Percentiles rank a stretch among this genome's conserved stretches.
These are phyloP conservation scores for Pterocarpus macrocarpus DNA, from an alignment of 306 rosid species.

Conservation along the genomic window DNA sequence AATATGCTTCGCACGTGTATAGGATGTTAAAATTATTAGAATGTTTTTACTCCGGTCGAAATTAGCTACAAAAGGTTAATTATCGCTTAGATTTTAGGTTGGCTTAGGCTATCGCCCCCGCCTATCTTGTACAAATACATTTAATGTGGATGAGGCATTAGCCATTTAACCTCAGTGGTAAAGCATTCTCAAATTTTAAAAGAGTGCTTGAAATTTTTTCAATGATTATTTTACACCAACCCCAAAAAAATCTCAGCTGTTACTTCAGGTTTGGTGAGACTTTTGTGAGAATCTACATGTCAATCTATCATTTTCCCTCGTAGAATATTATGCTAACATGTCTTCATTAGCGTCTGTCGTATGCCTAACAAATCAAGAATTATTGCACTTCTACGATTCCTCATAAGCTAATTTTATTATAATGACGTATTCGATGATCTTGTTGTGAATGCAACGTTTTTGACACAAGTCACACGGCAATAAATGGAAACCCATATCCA, in stretches of 20 bases:
- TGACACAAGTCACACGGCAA: neutral
- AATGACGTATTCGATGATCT: neutral
- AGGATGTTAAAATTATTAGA: neutral
- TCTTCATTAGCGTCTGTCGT: neutral
- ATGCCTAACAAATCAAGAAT: neutral
- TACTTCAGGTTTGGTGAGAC: neutral
- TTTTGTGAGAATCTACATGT: neutral
- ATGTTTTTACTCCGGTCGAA: neutral
- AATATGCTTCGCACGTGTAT: too few species aligned
- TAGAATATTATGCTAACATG: neutral
- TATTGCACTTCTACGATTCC: neutral
- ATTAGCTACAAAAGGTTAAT: neutral
- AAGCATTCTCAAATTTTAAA: too few species aligned
- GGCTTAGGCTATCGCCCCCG: too few species aligned
- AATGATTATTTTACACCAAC: neutral
- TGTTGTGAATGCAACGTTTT: constrained; percentile 23
- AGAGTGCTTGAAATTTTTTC: neutral
- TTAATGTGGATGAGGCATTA: neutral
- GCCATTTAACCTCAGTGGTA: too few species aligned
- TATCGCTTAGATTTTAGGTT: neutral
- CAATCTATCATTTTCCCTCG: neutral
- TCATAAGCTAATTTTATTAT: neutral
- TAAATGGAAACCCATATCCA: neutral
- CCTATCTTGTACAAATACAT: neutral
- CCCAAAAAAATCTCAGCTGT: neutral